Evolutionary conservation across 2,329 filamentous ascomycete species (phyloP).

Genomic region (Elsinoe perseae): DNA sequence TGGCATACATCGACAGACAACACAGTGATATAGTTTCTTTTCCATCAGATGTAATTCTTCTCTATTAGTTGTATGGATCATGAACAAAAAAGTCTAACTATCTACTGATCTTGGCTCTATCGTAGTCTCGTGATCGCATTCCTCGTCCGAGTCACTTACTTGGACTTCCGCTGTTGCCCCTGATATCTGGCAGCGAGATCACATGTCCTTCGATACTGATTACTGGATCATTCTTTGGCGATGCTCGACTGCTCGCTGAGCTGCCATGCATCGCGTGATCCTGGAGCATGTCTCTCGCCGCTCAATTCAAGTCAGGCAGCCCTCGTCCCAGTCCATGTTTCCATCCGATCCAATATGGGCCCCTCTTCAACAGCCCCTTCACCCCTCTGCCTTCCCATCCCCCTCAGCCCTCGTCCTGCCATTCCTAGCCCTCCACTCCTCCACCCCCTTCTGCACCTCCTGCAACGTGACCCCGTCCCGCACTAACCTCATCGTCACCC

Average conservation of each 20-base stretch:
- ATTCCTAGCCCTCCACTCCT: constrained; percentile 69
- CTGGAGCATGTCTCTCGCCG: too few species aligned
- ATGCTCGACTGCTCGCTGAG: too few species aligned
- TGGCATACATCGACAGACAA: not conserved
- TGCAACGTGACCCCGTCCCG: constrained; percentile 66
- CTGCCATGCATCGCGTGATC: too few species aligned
- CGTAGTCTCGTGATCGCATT: not conserved
- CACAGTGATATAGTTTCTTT: not conserved
- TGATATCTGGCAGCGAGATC: too few species aligned
- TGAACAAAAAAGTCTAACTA: constrained; percentile 1
- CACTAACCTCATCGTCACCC: constrained; percentile 78
- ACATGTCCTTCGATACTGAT: too few species aligned
- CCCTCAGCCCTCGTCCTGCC: constrained; percentile 33
- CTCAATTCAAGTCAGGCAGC: too few species aligned
- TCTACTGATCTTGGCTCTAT: not conserved
- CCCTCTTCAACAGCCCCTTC: not conserved
- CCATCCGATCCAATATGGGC: too few species aligned
- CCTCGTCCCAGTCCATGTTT: too few species aligned
- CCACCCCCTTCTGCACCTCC: constrained; percentile 72
- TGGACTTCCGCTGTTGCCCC: too few species aligned
- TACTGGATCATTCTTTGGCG: too few species aligned
- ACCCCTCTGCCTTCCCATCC: not conserved
- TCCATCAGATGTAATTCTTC: constrained; percentile 4
- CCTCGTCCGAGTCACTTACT: too few species aligned
- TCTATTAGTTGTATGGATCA: not conserved